A percentile compares a stretch with the other conserved stretches of the same genome.
Evolutionary conservation across 768 basidiomycete genomes (phyloP).

Genomic region (Pleurotus citrinopileatus): DNA sequence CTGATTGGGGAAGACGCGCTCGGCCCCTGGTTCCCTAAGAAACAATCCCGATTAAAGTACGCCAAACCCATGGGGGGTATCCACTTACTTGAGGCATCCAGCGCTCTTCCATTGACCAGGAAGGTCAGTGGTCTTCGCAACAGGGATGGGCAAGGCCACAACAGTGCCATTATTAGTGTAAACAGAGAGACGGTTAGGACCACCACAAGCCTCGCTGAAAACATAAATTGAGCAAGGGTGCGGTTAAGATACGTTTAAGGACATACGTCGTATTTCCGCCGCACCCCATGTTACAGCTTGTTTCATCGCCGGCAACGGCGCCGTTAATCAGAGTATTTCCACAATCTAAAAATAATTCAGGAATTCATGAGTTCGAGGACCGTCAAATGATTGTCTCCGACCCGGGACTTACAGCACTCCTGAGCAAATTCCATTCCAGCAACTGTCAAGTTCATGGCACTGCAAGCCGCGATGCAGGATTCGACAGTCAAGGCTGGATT

Average conservation of each 20-base stretch:
- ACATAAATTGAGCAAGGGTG: slow-evolving; percentile 7
- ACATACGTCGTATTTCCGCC: slow-evolving; percentile 63
- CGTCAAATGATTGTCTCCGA: no score
- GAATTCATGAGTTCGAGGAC: no score
- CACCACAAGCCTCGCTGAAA: slow-evolving; percentile 67
- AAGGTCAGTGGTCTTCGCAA: slow-evolving; percentile 49
- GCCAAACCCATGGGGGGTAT: neutral
- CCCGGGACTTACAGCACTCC: slow-evolving; percentile 42
- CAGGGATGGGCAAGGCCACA: slow-evolving; percentile 57
- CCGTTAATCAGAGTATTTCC: slow-evolving; percentile 63
- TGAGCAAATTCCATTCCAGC: slow-evolving; percentile 66
- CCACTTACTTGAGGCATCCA: slow-evolving; percentile 61
- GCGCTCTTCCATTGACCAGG: slow-evolving; percentile 64
- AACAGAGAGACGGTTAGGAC: slow-evolving; percentile 66
- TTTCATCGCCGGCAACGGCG: slow-evolving; percentile 45
- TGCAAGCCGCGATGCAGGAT: slow-evolving; percentile 60
- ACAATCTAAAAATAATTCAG: slow-evolving; percentile 49
- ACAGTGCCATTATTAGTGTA: slow-evolving; percentile 55
- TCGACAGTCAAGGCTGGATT: slow-evolving; percentile 48
- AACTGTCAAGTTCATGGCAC: slow-evolving; percentile 51
- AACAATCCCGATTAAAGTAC: neutral
- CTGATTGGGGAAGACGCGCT: slow-evolving; percentile 58
- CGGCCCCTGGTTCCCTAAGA: slow-evolving; percentile 44
- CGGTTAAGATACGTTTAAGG: neutral
- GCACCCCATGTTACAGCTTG: slow-evolving; percentile 72